Percentiles rank a stretch among this genome's conserved stretches.
These are phyloP conservation scores for Oxyria digyna DNA, from an alignment of 148 eudicot species.

Conservation along the genomic window DNA sequence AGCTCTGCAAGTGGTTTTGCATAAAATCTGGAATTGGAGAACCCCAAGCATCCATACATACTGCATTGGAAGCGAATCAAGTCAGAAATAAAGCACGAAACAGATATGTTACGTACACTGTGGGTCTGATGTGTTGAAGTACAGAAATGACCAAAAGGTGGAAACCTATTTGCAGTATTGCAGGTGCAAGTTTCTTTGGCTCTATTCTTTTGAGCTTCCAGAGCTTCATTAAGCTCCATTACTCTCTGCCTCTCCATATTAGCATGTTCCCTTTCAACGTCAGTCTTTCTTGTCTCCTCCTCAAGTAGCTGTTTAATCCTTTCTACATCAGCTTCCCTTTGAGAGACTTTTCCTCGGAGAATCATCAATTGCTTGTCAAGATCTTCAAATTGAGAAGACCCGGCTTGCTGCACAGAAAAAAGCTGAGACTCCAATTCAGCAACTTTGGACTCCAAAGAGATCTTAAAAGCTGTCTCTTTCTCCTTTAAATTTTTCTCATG, in stretches of 20 bases:
- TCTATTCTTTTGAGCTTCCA: constrained; percentile 35
- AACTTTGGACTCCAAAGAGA: constrained; percentile 37
- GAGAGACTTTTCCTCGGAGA: constrained; percentile 27
- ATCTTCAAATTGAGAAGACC: constrained; percentile 12
- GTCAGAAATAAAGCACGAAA: too few relatives aligned
- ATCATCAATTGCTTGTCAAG: constrained; percentile 21
- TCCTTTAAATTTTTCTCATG: constrained; percentile 23
- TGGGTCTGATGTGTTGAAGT: too few relatives aligned
- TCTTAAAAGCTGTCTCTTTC: constrained; percentile 26
- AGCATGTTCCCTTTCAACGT: constrained; percentile 29
- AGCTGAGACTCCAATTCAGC: constrained; percentile 28
- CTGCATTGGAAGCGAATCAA: too few relatives aligned
- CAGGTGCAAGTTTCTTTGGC: constrained; percentile 33
- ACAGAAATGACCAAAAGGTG: too few relatives aligned
- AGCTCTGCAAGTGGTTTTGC: constrained; percentile 97
- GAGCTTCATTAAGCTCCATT: constrained; percentile 24
- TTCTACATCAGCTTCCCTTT: constrained; percentile 32
- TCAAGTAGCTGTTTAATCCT: constrained; percentile 29
- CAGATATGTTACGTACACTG: too few relatives aligned
- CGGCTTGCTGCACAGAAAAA: constrained; percentile 14
- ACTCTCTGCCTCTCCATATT: constrained; percentile 42
- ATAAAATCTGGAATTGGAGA: constrained; percentile 90
- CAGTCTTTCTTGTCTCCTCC: constrained; percentile 28
- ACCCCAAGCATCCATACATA: constrained; percentile 97
- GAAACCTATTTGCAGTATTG: constrained; percentile 95